Percentiles rank a stretch among this genome's conserved stretches.
Evolutionary conservation across 1,139 yeast species (phyloP).

Genomic region (Kluyveromyces marxianus): DNA sequence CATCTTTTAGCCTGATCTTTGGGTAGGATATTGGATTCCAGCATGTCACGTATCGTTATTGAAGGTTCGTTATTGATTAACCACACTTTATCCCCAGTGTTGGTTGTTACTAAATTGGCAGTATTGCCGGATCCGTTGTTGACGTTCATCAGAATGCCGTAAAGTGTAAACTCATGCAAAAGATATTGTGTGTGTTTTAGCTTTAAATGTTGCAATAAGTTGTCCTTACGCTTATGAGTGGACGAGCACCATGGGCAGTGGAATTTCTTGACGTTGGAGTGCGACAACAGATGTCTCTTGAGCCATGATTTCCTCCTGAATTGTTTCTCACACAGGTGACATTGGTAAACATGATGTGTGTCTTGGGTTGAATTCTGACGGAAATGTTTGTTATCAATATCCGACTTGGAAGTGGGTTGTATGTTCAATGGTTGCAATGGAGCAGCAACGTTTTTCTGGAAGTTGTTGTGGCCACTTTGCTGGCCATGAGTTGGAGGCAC

Average conservation of each 20-base stretch:
- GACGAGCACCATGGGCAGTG: slow-evolving; percentile 73
- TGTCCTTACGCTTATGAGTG: slow-evolving; percentile 66
- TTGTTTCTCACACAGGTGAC: slow-evolving; percentile 67
- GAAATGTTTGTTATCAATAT: neutral
- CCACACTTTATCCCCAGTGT: neutral
- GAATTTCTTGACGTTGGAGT: slow-evolving; percentile 81
- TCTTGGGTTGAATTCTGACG: neutral
- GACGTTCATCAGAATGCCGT: slow-evolving; percentile 3
- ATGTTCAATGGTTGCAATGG: neutral
- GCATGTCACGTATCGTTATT: slow-evolving; percentile 5
- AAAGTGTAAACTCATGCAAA: slow-evolving; percentile 12
- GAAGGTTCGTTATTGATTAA: slow-evolving; percentile 4
- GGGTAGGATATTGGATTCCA: slow-evolving; percentile 1
- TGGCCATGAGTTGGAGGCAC: slow-evolving; percentile 10
- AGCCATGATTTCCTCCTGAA: slow-evolving; percentile 92
- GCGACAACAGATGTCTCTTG: slow-evolving; percentile 81
- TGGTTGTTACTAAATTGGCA: slow-evolving; percentile 1
- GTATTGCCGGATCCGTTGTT: slow-evolving; percentile 6
- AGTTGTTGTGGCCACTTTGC: neutral
- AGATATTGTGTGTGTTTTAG: slow-evolving; percentile 25
- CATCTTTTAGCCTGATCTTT: slow-evolving; percentile 4
- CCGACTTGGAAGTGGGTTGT: neutral
- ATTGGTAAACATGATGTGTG: slow-evolving; percentile 45
- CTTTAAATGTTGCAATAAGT: slow-evolving; percentile 31
- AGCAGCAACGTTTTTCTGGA: neutral